Conservation (phyloP, 2,329 filamentous ascomycete species). For the Pyrenochaeta sp. region DNA sequence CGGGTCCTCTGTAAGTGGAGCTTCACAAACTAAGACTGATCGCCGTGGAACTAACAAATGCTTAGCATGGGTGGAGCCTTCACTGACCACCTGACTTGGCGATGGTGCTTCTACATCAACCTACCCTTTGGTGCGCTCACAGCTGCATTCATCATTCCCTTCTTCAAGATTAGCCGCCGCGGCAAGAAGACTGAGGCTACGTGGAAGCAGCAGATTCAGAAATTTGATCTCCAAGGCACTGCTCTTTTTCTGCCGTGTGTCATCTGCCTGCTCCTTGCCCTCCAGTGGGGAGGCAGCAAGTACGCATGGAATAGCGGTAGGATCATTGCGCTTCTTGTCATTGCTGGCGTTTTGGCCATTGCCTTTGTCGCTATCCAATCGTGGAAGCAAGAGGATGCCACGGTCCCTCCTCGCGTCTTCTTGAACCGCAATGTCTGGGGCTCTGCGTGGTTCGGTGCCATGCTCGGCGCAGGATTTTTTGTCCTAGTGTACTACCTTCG, state of each 20-base stretch:
- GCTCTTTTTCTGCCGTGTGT: constrained; percentile 56
- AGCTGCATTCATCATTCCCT: constrained; percentile 51
- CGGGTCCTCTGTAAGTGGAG: constrained; percentile 55
- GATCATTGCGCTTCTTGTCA: constrained; percentile 58
- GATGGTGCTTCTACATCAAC: constrained; percentile 59
- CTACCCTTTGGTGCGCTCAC: constrained; percentile 60
- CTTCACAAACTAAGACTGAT: constrained; percentile 8
- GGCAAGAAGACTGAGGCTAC: constrained; percentile 44
- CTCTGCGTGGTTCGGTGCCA: constrained; percentile 51
- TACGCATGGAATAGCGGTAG: constrained; percentile 56
- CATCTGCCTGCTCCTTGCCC: constrained; percentile 58
- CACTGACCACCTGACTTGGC: constrained; percentile 56
- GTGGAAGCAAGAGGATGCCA: constrained; percentile 56
- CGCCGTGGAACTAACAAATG: constrained; percentile 34
- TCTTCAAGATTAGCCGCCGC: constrained; percentile 47
- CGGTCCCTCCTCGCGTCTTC: constrained; percentile 57
- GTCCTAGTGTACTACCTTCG: constrained; percentile 56
- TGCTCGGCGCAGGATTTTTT: constrained; percentile 56
- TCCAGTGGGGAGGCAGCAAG: constrained; percentile 61
- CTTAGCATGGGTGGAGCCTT: constrained; percentile 55
- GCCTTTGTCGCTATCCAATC: constrained; percentile 55
- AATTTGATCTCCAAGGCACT: constrained; percentile 59
- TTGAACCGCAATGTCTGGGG: constrained; percentile 56
- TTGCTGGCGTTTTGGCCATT: constrained; percentile 54
- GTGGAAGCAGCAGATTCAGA: constrained; percentile 50